Percentiles rank a stretch among this genome's conserved stretches.
Conservation (phyloP, 495 filamentous ascomycete species). For the Daldinia loculata region DNA sequence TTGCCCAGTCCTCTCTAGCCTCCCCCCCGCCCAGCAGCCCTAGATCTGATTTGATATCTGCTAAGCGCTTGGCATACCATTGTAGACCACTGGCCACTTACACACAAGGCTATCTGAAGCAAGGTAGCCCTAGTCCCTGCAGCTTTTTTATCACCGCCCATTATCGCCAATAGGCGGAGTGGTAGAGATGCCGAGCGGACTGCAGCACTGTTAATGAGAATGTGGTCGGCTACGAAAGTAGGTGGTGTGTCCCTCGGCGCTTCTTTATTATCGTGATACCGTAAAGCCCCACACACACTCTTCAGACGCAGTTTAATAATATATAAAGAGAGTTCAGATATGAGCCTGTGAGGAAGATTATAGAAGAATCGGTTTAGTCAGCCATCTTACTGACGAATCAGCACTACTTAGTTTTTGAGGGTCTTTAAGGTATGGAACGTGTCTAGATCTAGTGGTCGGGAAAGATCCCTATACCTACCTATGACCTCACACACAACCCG, state of each 20-base stretch:
- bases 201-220: conserved; percentile 7
- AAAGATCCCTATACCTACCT: conserved; percentile 6
- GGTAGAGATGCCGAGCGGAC: conserved; percentile 1
- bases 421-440: not conserved
- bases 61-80: conserved; percentile 24
- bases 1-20: conserved; percentile 21
- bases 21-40: conserved; percentile 11
- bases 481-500: conserved; percentile 3
- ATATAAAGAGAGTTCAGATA: not conserved
- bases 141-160: conserved; percentile 24
- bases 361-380: not conserved
- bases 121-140: conserved; percentile 29
- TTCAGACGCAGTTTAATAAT: conserved; percentile 4
- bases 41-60: conserved; percentile 29
- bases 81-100: not conserved
- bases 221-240: conserved; percentile 7
- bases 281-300: conserved; percentile 29
- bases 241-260: conserved; percentile 30
- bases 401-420: not conserved
- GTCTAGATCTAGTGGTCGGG: conserved; percentile 1
- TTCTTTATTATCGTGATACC: conserved; percentile 34
- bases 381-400: not conserved
- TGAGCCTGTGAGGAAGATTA: not conserved
- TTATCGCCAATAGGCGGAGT: conserved; percentile 21
- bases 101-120: not conserved